These are phyloP conservation scores for Globisporangium solare DNA, from an alignment of 352 stramenopile species.

Conservation along the genomic window DNA sequence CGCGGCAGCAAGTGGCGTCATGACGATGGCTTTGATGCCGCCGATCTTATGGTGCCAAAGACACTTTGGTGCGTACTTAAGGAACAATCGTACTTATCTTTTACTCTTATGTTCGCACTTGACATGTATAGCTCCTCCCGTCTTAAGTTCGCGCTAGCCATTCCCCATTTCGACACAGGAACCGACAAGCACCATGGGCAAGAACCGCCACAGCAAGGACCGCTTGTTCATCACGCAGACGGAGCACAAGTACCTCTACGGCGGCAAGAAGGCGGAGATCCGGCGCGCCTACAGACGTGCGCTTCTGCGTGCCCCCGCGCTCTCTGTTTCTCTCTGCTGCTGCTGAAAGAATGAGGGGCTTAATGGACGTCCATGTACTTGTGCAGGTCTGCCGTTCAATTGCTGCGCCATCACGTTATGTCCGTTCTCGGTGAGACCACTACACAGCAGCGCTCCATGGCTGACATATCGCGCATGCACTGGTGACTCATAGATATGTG, in stretches of 20 bases:
- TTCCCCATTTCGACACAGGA: background rate
- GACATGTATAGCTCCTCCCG: background rate
- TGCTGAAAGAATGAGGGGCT: background rate
- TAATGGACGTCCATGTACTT: background rate
- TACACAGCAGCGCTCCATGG: no score
- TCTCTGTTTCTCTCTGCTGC: background rate
- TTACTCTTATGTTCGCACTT: no score
- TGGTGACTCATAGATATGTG: background rate
- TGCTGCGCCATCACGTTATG: constrained; percentile 97
- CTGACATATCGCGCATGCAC: background rate
- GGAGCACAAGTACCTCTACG: constrained; percentile 92
- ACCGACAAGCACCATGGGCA: constrained; percentile 53
- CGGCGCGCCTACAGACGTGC: constrained; percentile 72
- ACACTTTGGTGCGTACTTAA: background rate
- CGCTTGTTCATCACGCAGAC: constrained; percentile 86
- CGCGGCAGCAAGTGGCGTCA: background rate
- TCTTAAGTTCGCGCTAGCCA: no score
- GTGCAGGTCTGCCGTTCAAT: constrained; percentile 93
- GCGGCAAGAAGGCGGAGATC: constrained; percentile 88
- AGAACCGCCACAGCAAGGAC: constrained; percentile 90
- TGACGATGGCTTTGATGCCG: background rate
- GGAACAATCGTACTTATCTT: no score
- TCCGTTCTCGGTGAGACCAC: constrained; percentile 61
- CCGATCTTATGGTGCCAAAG: background rate
- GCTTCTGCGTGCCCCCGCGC: background rate